Conservation (phyloP, 2,329 filamentous ascomycete genomes). For the Drechmeria coniospora region DNA sequence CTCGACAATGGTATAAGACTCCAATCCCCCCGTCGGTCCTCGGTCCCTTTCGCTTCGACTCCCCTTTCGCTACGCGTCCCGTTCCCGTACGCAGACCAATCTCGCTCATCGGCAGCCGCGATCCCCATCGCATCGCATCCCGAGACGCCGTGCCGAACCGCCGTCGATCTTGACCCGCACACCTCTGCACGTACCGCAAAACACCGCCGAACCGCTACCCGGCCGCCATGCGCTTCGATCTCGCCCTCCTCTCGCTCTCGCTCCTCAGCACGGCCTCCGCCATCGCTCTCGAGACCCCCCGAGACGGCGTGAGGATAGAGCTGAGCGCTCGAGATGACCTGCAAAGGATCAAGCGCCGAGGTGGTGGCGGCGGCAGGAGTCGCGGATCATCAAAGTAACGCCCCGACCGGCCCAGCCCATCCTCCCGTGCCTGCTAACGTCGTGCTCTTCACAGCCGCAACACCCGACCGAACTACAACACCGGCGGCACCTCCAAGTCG, state of each 20-base stretch:
- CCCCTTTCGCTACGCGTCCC: too few relatives aligned
- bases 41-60: too few relatives aligned
- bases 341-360: conserved; percentile 44
- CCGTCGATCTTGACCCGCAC: too few relatives aligned
- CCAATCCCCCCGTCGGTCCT: too few relatives aligned
- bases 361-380: conserved; percentile 35
- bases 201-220: too few relatives aligned
- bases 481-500: conserved; percentile 35
- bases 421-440: not conserved
- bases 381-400: conserved; percentile 4
- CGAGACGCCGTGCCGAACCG: too few relatives aligned
- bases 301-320: conserved; percentile 11
- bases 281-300: conserved; percentile 5
- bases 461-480: conserved; percentile 16
- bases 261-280: conserved; percentile 4
- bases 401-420: not conserved
- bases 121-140: too few relatives aligned
- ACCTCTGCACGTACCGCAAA: too few relatives aligned
- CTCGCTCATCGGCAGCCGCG: too few relatives aligned
- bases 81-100: too few relatives aligned
- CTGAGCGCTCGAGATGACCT: conserved; percentile 15
- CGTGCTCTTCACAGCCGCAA: conserved; percentile 13
- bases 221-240: conserved; percentile 7
- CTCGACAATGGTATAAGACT: too few relatives aligned
- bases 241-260: conserved; percentile 2